phyloP scores from a whole-genome alignment of 1,284 basidiomycete genomes.

The Microbotryum violaceum region DNA sequence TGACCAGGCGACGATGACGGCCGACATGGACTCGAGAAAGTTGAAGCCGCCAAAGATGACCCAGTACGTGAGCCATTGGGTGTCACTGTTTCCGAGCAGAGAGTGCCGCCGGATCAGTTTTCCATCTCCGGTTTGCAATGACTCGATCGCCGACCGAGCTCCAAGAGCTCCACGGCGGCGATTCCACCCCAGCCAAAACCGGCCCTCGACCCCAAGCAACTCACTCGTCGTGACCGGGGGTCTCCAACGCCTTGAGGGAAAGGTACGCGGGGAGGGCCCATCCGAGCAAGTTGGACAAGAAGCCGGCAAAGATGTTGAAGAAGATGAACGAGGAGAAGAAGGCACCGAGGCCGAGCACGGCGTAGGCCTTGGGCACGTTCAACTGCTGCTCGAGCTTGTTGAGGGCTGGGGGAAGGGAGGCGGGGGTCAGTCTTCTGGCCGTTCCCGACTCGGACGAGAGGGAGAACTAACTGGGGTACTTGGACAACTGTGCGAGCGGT shows the following conservation, averaged over 20 bases:
- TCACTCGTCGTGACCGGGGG: conserved; percentile 40
- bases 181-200: background rate
- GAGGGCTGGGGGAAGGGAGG: conserved; percentile 45
- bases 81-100: conserved; percentile 43
- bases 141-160: background rate
- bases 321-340: conserved; percentile 56
- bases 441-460: background rate
- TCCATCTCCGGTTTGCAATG: no score
- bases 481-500: conserved; percentile 56
- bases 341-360: conserved; percentile 64
- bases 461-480: conserved; percentile 57
- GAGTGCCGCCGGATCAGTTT: no score
- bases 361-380: conserved; percentile 86
- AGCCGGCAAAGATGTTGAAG: conserved; percentile 70
- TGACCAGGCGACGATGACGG: conserved; percentile 60
- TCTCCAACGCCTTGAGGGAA: conserved; percentile 75
- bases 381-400: conserved; percentile 79
- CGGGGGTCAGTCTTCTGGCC: background rate
- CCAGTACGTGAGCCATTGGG: conserved; percentile 87
- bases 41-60: conserved; percentile 77
- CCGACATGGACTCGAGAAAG: conserved; percentile 69
- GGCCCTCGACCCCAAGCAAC: background rate
- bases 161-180: background rate
- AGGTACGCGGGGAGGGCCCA: conserved; percentile 77
- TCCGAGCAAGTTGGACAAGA: conserved; percentile 74